phyloP scores from a whole-genome alignment of 2,329 filamentous ascomycete species.

The Trichocomaceae sp. region DNA sequence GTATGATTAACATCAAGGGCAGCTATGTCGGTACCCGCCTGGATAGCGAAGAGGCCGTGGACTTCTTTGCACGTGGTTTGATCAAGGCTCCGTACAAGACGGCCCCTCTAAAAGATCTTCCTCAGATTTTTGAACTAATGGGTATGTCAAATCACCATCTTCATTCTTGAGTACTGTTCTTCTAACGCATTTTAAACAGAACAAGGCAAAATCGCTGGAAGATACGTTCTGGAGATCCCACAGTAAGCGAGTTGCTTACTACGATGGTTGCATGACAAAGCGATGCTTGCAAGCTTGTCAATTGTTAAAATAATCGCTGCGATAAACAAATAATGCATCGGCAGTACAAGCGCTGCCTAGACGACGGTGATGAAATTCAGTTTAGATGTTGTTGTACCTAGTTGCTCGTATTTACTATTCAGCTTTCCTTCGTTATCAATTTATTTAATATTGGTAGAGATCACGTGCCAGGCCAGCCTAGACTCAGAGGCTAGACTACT shows the following conservation, averaged over 20 bases:
- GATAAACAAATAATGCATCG: background rate
- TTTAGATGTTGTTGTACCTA: no score
- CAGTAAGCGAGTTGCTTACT: no score
- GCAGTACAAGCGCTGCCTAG: no score
- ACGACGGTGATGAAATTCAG: no score
- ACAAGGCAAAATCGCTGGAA: slow-evolving; percentile 37
- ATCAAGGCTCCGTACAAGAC: slow-evolving; percentile 86
- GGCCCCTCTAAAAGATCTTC: slow-evolving; percentile 71
- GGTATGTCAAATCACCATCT: slow-evolving; percentile 21
- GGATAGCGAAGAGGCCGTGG: slow-evolving; percentile 80
- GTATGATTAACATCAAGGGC: slow-evolving; percentile 89
- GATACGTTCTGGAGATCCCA: slow-evolving; percentile 43
- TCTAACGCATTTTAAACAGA: slow-evolving; percentile 23
- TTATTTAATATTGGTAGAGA: background rate
- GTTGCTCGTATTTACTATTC: no score
- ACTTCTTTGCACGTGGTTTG: slow-evolving; percentile 77
- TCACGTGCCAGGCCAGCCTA: background rate
- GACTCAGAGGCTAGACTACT: no score
- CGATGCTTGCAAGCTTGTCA: background rate
- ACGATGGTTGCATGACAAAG: no score
- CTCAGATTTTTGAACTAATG: slow-evolving; percentile 73
- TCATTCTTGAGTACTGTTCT: background rate
- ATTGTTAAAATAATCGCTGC: background rate
- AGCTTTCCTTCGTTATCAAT: no score
- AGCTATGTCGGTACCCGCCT: slow-evolving; percentile 90